These are phyloP conservation scores for Cronartium quercuum DNA, from an alignment of 1,284 basidiomycete genomes.

Conservation along the genomic window DNA sequence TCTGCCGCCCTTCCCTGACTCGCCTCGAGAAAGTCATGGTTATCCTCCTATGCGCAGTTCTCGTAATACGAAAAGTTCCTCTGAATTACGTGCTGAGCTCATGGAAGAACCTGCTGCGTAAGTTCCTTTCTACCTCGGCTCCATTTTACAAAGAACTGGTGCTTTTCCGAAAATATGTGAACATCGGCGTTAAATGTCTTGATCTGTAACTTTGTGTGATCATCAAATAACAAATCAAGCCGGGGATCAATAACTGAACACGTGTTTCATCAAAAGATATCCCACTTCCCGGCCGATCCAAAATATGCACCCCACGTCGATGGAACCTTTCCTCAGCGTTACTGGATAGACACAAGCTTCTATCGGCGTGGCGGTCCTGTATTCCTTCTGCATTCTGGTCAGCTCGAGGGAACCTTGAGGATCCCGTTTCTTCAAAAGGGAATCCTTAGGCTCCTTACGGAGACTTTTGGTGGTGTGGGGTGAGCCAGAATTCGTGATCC, in stretches of 20 bases:
- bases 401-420: slow-evolving; percentile 41
- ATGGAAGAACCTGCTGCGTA: too few species aligned
- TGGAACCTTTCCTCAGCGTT: slow-evolving; percentile 46
- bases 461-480: slow-evolving; percentile 45
- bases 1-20: too few species aligned
- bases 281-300: not conserved
- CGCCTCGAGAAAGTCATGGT: too few species aligned
- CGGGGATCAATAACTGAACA: not conserved
- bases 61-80: too few species aligned
- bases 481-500: not conserved
- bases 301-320: not conserved
- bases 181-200: too few species aligned
- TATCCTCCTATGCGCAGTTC: too few species aligned
- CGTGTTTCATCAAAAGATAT: not conserved
- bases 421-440: slow-evolving; percentile 44
- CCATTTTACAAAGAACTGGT: too few species aligned
- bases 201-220: too few species aligned
- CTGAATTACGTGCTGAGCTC: too few species aligned
- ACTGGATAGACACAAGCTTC: slow-evolving; percentile 45
- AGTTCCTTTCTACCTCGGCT: too few species aligned
- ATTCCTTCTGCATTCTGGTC: slow-evolving; percentile 47
- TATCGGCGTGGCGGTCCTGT: slow-evolving; percentile 44
- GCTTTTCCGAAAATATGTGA: too few species aligned
- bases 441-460: slow-evolving; percentile 45
- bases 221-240: too few species aligned